A percentile compares a stretch with the other conserved stretches of the same genome.
Conservation (phyloP, 2,329 filamentous ascomycete species). For the Hypoxylon sp. region DNA sequence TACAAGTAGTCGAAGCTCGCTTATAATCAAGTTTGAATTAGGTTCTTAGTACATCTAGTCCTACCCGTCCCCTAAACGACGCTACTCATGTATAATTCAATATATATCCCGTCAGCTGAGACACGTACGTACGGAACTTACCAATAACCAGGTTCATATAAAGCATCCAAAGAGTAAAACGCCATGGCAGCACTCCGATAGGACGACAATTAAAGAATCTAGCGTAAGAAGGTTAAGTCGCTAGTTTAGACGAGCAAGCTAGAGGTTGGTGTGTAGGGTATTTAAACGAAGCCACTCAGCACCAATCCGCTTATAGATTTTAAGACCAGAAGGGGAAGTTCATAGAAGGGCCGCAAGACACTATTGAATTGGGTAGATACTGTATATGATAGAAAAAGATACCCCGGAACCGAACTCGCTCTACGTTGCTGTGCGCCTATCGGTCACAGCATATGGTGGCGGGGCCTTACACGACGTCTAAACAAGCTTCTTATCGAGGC, state of each 20-base stretch:
- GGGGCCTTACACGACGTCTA: conserved; percentile 1
- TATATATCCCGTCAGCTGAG: conserved; percentile 9
- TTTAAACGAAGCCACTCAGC: neutral
- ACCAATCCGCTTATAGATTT: neutral
- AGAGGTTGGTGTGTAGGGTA: neutral
- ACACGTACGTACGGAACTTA: conserved; percentile 7
- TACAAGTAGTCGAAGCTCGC: neutral
- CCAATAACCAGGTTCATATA: conserved; percentile 5
- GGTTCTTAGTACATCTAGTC: neutral
- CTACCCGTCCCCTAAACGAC: neutral
- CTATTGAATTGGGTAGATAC: neutral
- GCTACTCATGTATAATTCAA: neutral
- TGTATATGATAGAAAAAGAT: neutral
- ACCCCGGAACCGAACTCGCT: neutral
- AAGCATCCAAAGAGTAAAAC: conserved; percentile 5
- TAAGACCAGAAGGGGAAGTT: neutral
- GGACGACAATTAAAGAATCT: conserved; percentile 6
- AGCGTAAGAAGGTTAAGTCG: neutral
- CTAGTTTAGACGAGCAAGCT: neutral
- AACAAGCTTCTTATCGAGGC: conserved; percentile 16
- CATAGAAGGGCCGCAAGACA: neutral
- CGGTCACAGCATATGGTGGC: neutral
- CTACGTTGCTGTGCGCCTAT: neutral
- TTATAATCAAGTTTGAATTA: neutral
- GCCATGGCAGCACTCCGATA: conserved; percentile 13